A percentile compares a stretch with the other conserved stretches of the same genome.
Conservation (phyloP, 1,284 basidiomycete genomes). For the Microbotryum silenes-acaulis region DNA sequence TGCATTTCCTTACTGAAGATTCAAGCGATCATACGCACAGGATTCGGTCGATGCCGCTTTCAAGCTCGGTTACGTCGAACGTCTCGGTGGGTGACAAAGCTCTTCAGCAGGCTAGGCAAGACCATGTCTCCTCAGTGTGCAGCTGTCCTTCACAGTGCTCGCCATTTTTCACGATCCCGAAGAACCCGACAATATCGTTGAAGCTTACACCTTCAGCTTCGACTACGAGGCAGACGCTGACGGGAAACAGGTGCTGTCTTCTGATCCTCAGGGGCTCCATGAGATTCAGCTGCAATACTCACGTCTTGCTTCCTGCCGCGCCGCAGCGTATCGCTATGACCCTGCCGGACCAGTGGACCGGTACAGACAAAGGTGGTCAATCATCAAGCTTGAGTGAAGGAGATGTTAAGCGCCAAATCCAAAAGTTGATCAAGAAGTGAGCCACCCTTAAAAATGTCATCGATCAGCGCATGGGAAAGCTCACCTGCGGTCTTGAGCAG, state of each 20-base stretch:
- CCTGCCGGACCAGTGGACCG: slow-evolving; percentile 20
- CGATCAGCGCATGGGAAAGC: not conserved
- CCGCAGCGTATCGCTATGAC: slow-evolving; percentile 22
- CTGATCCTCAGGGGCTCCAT: too few species aligned
- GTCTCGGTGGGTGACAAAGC: slow-evolving; percentile 15
- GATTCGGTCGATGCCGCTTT: slow-evolving; percentile 30
- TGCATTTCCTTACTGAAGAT: not conserved
- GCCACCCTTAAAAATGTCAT: not conserved
- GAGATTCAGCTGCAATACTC: not conserved
- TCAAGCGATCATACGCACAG: not conserved
- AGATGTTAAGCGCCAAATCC: slow-evolving; percentile 22
- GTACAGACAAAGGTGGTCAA: not conserved
- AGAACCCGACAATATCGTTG: slow-evolving; percentile 31
- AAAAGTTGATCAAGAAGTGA: slow-evolving; percentile 29
- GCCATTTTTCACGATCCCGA: slow-evolving; percentile 57
- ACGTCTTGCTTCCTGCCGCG: not conserved
- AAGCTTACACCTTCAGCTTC: slow-evolving; percentile 33
- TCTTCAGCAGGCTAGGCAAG: not conserved
- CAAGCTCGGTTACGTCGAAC: slow-evolving; percentile 28
- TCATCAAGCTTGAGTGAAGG: slow-evolving; percentile 9
- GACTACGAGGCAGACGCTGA: slow-evolving; percentile 15
- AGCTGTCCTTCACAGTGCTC: slow-evolving; percentile 46
- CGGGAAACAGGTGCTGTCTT: slow-evolving; percentile 15
- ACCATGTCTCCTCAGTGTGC: not conserved
- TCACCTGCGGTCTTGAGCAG: slow-evolving; percentile 58